Evolutionary conservation across 2,329 filamentous ascomycete species (phyloP).

Genomic region (Verticillium isaacii): DNA sequence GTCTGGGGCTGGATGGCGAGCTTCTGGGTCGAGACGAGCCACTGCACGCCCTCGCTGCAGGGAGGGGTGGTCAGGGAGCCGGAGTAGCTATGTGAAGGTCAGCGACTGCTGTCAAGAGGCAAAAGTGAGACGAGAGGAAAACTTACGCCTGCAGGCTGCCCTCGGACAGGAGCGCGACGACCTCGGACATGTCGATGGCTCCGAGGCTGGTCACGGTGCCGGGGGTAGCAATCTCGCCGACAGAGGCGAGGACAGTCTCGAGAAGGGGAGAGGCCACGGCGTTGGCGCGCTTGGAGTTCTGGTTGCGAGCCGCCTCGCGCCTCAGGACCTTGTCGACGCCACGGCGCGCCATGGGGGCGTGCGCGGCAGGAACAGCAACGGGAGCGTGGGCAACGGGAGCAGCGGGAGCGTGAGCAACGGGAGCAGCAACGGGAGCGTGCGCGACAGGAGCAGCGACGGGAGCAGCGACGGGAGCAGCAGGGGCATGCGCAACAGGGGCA

Average conservation of each 20-base stretch:
- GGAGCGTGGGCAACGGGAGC: not conserved
- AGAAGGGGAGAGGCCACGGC: constrained; percentile 35
- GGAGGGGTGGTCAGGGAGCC: constrained; percentile 46
- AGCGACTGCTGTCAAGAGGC: not conserved
- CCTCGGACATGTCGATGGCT: constrained; percentile 30
- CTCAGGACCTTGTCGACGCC: constrained; percentile 4
- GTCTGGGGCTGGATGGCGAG: constrained; percentile 30
- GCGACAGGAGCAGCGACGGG: not conserved
- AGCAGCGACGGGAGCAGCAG: not conserved
- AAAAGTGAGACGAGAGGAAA: not conserved
- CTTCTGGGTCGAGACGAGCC: constrained; percentile 41
- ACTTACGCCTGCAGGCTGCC: constrained; percentile 33
- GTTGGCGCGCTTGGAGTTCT: constrained; percentile 15
- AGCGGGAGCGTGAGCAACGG: not conserved
- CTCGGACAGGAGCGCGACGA: constrained; percentile 29
- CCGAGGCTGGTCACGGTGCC: constrained; percentile 33
- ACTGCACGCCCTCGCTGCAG: constrained; percentile 41
- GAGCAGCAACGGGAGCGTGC: not conserved
- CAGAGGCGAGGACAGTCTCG: constrained; percentile 39
- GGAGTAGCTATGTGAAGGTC: constrained; percentile 25
- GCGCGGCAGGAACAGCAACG: not conserved
- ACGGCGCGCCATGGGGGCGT: not conserved
- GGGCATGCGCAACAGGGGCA: not conserved
- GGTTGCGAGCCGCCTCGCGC: not conserved
- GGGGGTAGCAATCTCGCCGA: constrained; percentile 34